A percentile compares a stretch with the other conserved stretches of the same genome.
Evolutionary conservation across 192 early-diverging fungal species (phyloP).

Genomic region (Coemansia brasiliensis): DNA sequence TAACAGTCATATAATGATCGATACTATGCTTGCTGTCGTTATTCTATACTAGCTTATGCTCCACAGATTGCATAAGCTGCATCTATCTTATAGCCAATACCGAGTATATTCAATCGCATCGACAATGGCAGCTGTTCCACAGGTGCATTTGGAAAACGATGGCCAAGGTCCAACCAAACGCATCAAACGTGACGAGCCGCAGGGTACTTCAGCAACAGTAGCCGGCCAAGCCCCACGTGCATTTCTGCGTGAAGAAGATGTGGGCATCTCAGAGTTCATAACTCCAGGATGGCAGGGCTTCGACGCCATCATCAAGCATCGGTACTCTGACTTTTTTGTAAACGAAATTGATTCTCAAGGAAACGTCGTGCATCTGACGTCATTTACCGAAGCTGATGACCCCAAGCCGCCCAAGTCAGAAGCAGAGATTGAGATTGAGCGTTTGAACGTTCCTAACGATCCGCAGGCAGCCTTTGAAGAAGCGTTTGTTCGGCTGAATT

Average conservation of each 20-base stretch:
- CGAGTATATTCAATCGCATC: no score
- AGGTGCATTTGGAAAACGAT: neutral
- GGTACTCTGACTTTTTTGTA: slow-evolving; percentile 88
- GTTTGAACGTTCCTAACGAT: slow-evolving; percentile 32
- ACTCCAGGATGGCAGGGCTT: slow-evolving; percentile 38
- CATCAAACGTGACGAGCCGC: slow-evolving; percentile 7
- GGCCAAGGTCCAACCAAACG: slow-evolving; percentile 23
- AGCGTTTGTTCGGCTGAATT: slow-evolving; percentile 24
- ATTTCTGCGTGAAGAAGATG: slow-evolving; percentile 59
- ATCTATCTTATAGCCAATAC: no score
- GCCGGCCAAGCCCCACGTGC: neutral
- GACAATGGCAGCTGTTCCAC: no score
- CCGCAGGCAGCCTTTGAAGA: slow-evolving; percentile 22
- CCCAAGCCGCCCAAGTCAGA: slow-evolving; percentile 27
- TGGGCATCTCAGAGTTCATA: slow-evolving; percentile 65
- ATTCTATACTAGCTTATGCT: no score
- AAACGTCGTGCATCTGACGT: slow-evolving; percentile 67
- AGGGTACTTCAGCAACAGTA: neutral
- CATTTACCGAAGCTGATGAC: slow-evolving; percentile 32
- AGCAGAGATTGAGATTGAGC: slow-evolving; percentile 32
- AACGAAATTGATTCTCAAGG: slow-evolving; percentile 82
- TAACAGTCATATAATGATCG: no score
- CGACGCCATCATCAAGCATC: slow-evolving; percentile 56
- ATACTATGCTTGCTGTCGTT: no score
- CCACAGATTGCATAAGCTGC: no score